phyloP scores from a whole-genome alignment of 345 rosid species.

The Hirschfeldia incana region DNA sequence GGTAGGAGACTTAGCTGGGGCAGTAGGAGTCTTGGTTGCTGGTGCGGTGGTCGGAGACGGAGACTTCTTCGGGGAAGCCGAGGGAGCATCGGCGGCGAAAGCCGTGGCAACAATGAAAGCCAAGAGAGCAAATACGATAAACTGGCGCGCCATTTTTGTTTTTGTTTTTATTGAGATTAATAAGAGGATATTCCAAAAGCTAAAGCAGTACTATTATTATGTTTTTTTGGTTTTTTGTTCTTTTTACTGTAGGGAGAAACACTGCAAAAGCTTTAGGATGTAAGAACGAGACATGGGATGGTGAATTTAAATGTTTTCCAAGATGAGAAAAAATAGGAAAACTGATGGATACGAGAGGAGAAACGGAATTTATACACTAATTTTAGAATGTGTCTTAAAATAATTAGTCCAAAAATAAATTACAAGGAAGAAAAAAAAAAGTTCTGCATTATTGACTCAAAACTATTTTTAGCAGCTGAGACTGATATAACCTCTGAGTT shows the following conservation, averaged over 20 bases:
- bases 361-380: slow-evolving; percentile 1
- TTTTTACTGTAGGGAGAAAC: background rate
- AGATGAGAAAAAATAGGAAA: slow-evolving; percentile 27
- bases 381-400: slow-evolving; percentile 10
- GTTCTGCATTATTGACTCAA: background rate
- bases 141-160: slow-evolving; percentile 40
- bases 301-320: slow-evolving; percentile 22
- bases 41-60: slow-evolving; percentile 32
- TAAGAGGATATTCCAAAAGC: slow-evolving; percentile 31
- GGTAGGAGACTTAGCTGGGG: slow-evolving; percentile 31
- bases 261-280: slow-evolving; percentile 37
- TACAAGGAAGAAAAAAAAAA: background rate
- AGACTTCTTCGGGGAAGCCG: slow-evolving; percentile 38
- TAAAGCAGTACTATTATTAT: slow-evolving; percentile 28
- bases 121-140: slow-evolving; percentile 30
- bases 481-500: background rate
- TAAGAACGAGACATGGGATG: background rate
- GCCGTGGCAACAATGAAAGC: slow-evolving; percentile 34
- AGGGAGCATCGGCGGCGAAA: slow-evolving; percentile 44
- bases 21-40: slow-evolving; percentile 26
- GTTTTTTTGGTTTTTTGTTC: background rate
- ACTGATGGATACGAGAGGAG: slow-evolving; percentile 25
- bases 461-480: background rate
- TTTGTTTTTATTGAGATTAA: slow-evolving; percentile 4
- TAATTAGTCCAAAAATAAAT: background rate